phyloP scores from a whole-genome alignment of 768 basidiomycete genomes.

The Brasilioporus rufonigricans region DNA sequence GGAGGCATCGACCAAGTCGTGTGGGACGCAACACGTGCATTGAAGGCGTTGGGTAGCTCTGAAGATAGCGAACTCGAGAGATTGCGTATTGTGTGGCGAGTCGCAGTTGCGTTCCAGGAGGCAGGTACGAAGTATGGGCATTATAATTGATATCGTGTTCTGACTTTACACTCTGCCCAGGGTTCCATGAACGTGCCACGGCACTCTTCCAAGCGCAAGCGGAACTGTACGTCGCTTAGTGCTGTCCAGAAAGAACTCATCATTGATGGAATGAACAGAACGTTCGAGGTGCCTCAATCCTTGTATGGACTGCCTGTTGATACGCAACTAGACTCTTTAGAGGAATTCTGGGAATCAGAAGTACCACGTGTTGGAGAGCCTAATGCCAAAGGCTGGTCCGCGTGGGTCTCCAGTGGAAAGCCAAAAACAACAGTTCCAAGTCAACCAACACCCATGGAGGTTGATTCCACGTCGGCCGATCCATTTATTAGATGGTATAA shows the following conservation, averaged over 20 bases:
- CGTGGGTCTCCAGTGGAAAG: constrained; percentile 52
- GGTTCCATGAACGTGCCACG: constrained; percentile 68
- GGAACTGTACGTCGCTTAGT: constrained; percentile 57
- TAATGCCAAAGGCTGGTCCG: constrained; percentile 64
- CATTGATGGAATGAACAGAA: constrained; percentile 37
- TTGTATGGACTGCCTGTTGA: constrained; percentile 44
- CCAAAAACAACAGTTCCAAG: constrained; percentile 26
- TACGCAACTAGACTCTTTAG: constrained; percentile 54
- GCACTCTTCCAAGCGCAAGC: constrained; percentile 83
- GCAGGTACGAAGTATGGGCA: constrained; percentile 52
- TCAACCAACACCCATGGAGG: constrained; percentile 14
- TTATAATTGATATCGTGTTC: neutral
- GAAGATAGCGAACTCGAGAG: constrained; percentile 50
- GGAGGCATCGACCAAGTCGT: constrained; percentile 53
- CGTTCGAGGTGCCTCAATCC: constrained; percentile 53
- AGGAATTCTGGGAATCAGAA: constrained; percentile 86
- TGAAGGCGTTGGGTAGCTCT: constrained; percentile 40
- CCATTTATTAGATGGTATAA: constrained; percentile 67
- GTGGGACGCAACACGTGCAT: constrained; percentile 47
- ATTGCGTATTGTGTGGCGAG: constrained; percentile 70
- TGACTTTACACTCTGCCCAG: constrained; percentile 35
- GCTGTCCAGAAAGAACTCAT: neutral
- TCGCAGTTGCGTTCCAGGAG: constrained; percentile 55
- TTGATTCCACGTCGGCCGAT: constrained; percentile 42
- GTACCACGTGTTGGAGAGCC: constrained; percentile 70